Evolutionary conservation across 345 rosid species (phyloP).

Genomic region (Corchorus capsularis): DNA sequence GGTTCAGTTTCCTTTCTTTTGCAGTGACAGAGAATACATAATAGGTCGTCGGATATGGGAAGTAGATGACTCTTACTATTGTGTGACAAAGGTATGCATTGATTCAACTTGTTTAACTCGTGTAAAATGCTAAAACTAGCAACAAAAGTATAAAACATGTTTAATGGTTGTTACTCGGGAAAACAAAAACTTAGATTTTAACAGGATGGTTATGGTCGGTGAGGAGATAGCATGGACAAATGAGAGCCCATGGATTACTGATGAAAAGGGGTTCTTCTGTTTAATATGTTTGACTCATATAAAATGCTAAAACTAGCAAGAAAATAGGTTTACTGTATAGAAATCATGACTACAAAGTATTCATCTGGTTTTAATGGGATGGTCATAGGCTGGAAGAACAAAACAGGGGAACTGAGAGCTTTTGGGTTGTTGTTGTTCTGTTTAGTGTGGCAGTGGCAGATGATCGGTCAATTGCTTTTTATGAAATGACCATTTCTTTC

Average conservation of each 20-base stretch:
- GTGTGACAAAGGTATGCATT: constrained; percentile 78
- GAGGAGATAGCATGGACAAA: background rate
- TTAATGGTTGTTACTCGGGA: too few species aligned
- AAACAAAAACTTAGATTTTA: background rate
- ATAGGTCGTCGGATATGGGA: constrained; percentile 85
- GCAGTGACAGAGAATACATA: constrained; percentile 83
- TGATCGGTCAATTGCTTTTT: background rate
- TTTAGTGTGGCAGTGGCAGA: background rate
- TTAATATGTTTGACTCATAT: background rate
- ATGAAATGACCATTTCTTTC: background rate
- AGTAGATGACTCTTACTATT: constrained; percentile 56
- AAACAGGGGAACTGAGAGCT: background rate
- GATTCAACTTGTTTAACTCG: background rate
- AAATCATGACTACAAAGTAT: background rate
- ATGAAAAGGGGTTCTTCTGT: too few species aligned
- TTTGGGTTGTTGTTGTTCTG: background rate
- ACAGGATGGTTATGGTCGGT: background rate
- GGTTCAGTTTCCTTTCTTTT: constrained; percentile 79
- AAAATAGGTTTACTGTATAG: background rate
- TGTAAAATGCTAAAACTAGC: background rate
- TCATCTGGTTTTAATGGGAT: background rate
- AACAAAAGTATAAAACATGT: background rate
- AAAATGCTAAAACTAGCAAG: background rate
- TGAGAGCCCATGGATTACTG: too few species aligned
- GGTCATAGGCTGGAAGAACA: background rate